A percentile compares a stretch with the other conserved stretches of the same genome.
Conservation (phyloP, 2,329 filamentous ascomycete genomes). For the Botrytis medusae region DNA sequence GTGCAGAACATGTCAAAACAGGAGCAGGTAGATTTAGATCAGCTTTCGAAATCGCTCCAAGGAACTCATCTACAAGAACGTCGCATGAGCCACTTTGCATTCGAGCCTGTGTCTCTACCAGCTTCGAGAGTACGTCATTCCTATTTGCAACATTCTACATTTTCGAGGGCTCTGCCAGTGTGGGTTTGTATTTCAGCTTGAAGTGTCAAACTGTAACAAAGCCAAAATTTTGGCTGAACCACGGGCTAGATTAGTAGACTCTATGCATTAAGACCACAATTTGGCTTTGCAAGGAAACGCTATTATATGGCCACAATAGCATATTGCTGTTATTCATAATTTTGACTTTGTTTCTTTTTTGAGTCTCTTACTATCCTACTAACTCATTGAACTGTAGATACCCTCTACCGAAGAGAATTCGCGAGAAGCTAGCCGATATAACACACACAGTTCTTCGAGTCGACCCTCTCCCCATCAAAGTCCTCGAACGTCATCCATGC, state of each 20-base stretch:
- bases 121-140: slow-evolving; percentile 69
- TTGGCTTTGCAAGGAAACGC: slow-evolving; percentile 21
- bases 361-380: slow-evolving; percentile 21
- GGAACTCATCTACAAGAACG: slow-evolving; percentile 75
- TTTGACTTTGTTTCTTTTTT: slow-evolving; percentile 22
- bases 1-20: slow-evolving; percentile 27
- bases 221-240: slow-evolving; percentile 25
- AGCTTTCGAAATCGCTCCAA: slow-evolving; percentile 69
- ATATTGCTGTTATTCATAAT: slow-evolving; percentile 19
- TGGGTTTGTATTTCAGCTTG: slow-evolving; percentile 8
- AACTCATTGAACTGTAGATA: slow-evolving; percentile 46
- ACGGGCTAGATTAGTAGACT: slow-evolving; percentile 21
- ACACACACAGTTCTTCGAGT: slow-evolving; percentile 63
- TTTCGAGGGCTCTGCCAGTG: not conserved
- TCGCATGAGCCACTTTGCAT: slow-evolving; percentile 82
- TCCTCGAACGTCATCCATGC: slow-evolving; percentile 68
- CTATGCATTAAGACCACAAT: slow-evolving; percentile 27
- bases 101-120: slow-evolving; percentile 87
- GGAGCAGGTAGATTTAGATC: slow-evolving; percentile 32
- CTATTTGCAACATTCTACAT: not conserved
- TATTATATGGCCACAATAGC: slow-evolving; percentile 26
- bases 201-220: slow-evolving; percentile 14
- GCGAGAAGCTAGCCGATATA: slow-evolving; percentile 60
- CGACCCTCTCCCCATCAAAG: slow-evolving; percentile 66
- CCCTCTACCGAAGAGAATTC: slow-evolving; percentile 59